phyloP scores from a whole-genome alignment of 176 grass and related monocot genomes.

The Cocos nucifera region DNA sequence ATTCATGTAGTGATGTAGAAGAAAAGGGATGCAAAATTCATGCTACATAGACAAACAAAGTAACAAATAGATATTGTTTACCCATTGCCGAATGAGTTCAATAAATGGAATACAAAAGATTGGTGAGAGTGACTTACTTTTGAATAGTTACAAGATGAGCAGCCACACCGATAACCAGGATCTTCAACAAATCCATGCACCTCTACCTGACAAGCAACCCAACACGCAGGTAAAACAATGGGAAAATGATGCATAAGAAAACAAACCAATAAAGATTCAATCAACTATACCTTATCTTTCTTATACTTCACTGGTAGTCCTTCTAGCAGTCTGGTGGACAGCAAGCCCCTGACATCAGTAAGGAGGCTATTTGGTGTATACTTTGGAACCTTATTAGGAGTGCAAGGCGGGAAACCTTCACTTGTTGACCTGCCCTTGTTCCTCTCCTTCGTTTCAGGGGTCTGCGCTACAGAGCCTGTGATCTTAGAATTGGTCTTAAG shows the following conservation, averaged over 20 bases:
- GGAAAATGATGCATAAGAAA: background rate
- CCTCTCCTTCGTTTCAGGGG: no score
- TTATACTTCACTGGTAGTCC: background rate
- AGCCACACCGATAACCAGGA: conserved; percentile 39
- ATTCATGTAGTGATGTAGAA: no score
- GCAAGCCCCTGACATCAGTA: conserved; percentile 2
- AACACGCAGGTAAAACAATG: background rate
- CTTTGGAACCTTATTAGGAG: no score
- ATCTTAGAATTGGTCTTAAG: no score
- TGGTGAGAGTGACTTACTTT: conserved; percentile 18
- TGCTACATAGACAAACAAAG: background rate
- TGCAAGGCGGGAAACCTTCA: no score
- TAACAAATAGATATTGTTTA: no score
- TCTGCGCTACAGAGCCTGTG: no score
- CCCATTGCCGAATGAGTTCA: background rate
- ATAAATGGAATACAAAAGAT: background rate
- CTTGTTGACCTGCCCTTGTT: no score
- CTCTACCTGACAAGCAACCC: conserved; percentile 6
- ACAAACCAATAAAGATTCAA: background rate
- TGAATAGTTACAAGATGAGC: conserved; percentile 31
- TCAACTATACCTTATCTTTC: background rate
- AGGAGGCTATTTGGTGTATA: background rate
- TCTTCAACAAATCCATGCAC: conserved; percentile 34
- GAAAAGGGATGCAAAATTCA: no score
- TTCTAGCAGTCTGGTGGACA: background rate